These are phyloP conservation scores for Pseudozyma flocculosa DNA, from an alignment of 1,284 basidiomycete species.

Conservation along the genomic window DNA sequence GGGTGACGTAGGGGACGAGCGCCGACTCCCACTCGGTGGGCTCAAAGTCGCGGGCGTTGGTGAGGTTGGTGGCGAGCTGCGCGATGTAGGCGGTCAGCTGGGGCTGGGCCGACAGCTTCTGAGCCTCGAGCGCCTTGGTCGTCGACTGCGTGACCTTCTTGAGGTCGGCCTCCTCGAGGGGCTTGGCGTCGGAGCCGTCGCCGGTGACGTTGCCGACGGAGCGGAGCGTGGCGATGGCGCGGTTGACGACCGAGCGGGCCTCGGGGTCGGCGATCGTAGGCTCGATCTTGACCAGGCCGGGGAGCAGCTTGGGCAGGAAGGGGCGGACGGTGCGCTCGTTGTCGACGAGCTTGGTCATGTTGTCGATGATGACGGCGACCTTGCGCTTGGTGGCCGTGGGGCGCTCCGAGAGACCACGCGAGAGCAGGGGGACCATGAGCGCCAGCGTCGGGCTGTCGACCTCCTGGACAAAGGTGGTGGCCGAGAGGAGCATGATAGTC, in stretches of 20 bases:
- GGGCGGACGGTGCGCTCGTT: constrained; percentile 58
- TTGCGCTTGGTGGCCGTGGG: constrained; percentile 58
- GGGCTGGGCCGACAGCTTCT: constrained; percentile 41
- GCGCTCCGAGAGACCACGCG: constrained; percentile 75
- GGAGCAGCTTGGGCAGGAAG: constrained; percentile 58
- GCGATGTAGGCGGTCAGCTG: constrained; percentile 50
- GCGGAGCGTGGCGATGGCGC: constrained; percentile 56
- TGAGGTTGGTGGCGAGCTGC: constrained; percentile 53
- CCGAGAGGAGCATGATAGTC: constrained; percentile 92
- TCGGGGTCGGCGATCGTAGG: constrained; percentile 56
- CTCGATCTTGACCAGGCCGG: constrained; percentile 58
- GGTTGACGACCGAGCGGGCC: constrained; percentile 55
- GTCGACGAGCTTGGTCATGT: constrained; percentile 59
- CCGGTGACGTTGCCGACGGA: constrained; percentile 55
- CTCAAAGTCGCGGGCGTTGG: constrained; percentile 58
- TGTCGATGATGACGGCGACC: constrained; percentile 59
- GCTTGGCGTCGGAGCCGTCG: constrained; percentile 56
- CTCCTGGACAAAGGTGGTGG: constrained; percentile 99
- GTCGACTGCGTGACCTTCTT: constrained; percentile 42
- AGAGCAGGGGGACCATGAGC: constrained; percentile 95
- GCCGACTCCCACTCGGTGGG: constrained; percentile 55
- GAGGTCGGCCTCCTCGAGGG: constrained; percentile 52
- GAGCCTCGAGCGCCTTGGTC: constrained; percentile 44
- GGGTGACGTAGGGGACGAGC: constrained; percentile 53
- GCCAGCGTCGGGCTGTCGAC: constrained; percentile 98